Evolutionary conservation across 23 red algal genomes (phyloP), one percentile per base, ranked within the genome.

Genomic region (Gracilaria domingensis): DNA sequence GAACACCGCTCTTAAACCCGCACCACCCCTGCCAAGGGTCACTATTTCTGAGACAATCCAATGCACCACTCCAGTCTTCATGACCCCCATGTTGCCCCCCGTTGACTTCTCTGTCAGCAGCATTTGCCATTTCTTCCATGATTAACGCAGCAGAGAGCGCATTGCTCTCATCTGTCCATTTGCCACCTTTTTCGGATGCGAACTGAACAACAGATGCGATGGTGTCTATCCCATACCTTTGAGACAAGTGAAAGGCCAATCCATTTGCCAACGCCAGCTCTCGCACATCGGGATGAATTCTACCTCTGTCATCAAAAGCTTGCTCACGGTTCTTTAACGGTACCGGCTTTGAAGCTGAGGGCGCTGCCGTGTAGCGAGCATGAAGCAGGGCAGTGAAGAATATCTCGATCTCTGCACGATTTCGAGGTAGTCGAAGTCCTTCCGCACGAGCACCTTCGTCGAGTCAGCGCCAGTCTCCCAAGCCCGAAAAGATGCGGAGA

Each of bases 321-420:
- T 30, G 12, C 18, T 51, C 38, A 14, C 25, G 11, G 17, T 40
- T 42, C 67, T 40, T 4, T 35, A 73, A 3, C 20, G 8, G 33
- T 24, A 25, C 23, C 4, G 29, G 24, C 8, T 69, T 7, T 0
- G 72, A 26, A 4, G 12, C 9, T 33, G 45, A 45, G 8, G 42
- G 50, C 42, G 72, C 0, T 77, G 72, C 17, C 4, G 23, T 30
- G 11, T 51, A 30, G 35, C 72, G 72, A 12, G 72, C 40, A 50
- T 77, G 72, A 40, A 77, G 45, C 42, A 77, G 18, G 11, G 72
- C 72, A 48, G 72, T 77, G 72, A 77, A 77, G 72, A 77, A 77
- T 29, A 50, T 77, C 11, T 77, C 42, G 40, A 51, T 25, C 45
- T 77, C 72, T 51, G 45, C 40, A n/a, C 72, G 72, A 49, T 1